Evolutionary conservation across 129 eudicot genomes (phyloP).

Genomic region (Pittosporum tobira): DNA sequence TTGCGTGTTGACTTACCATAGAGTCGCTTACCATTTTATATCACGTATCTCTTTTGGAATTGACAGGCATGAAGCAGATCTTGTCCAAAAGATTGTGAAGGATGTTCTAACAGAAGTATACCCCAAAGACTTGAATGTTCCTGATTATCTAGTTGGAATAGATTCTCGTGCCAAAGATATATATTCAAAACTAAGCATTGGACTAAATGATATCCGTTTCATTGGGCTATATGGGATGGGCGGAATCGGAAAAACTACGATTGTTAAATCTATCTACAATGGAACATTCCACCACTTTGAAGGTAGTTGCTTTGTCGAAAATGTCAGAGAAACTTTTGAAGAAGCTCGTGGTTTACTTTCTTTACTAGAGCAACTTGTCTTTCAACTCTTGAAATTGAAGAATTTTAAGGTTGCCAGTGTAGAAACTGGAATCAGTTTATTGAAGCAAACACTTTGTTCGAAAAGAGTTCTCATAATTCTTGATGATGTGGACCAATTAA

Average conservation of each 20-base stretch:
- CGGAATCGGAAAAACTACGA: neutral
- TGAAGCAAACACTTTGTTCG: neutral
- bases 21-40: too few relatives aligned
- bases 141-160: neutral
- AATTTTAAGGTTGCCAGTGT: neutral
- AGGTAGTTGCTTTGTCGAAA: neutral
- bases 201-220: neutral
- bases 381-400: neutral
- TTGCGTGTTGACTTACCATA: too few relatives aligned
- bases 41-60: too few relatives aligned
- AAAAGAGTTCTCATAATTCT: neutral
- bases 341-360: neutral
- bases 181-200: neutral
- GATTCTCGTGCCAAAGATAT: neutral
- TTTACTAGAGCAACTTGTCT: neutral
- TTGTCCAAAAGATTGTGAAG: too few relatives aligned
- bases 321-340: neutral
- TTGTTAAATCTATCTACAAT: neutral
- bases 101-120: too few relatives aligned
- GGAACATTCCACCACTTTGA: neutral
- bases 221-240: conserved; percentile 1
- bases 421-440: neutral
- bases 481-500: conserved; percentile 3
- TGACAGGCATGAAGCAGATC: too few relatives aligned
- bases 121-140: too few relatives aligned